A percentile compares a stretch with the other conserved stretches of the same genome.
These are phyloP conservation scores for Citrullus colocynthis DNA, from an alignment of 306 rosid genomes.

Conservation along the genomic window DNA sequence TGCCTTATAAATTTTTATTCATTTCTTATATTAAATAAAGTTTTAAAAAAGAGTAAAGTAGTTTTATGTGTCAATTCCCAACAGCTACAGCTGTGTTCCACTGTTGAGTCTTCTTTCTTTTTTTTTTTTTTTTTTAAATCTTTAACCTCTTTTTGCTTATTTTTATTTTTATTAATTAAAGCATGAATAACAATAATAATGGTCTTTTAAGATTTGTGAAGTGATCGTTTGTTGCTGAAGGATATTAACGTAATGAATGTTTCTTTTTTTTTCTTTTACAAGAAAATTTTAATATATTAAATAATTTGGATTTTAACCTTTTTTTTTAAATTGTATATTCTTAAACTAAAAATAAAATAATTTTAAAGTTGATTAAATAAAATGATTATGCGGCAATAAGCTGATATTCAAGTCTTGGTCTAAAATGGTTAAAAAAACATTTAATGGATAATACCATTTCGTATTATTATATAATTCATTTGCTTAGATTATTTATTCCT, in stretches of 20 bases:
- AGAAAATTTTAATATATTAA: neutral
- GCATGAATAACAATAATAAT: neutral
- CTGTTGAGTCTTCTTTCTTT: neutral
- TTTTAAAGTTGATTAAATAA: too few species aligned
- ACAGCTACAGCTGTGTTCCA: conserved; percentile 2
- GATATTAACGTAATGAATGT: neutral
- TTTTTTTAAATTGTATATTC: neutral
- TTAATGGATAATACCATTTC: too few species aligned
- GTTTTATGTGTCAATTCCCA: neutral
- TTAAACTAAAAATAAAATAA: too few species aligned
- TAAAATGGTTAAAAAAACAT: too few species aligned
- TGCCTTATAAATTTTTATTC: neutral
- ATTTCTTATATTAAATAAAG: neutral
- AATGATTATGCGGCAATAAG: too few species aligned
- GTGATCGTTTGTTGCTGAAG: neutral
- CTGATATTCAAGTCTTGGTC: too few species aligned
- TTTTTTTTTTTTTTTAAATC: neutral
- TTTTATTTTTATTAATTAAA: neutral
- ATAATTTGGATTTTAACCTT: neutral
- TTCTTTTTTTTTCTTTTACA: too few species aligned
- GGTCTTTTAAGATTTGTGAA: neutral
- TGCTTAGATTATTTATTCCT: too few species aligned
- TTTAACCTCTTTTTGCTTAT: neutral
- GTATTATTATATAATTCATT: too few species aligned
- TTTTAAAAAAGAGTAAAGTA: neutral